A percentile compares a stretch with the other conserved stretches of the same genome.
Conservation (phyloP, 1,284 basidiomycete genomes). For the Papiliotrema nemorosa region DNA sequence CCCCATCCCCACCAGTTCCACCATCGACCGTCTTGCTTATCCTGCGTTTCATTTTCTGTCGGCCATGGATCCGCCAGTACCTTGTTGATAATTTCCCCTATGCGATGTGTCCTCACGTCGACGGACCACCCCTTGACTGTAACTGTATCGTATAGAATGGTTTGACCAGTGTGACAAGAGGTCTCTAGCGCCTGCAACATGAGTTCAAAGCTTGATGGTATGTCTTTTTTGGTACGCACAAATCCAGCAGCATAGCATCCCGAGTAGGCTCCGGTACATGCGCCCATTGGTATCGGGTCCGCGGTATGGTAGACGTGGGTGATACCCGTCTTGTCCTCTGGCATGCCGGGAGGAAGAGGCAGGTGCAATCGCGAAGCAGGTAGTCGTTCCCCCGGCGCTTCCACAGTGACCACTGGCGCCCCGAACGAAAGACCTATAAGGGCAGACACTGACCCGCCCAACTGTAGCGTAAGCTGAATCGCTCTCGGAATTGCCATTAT, state of each 20-base stretch:
- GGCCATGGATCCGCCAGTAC: conserved; percentile 72
- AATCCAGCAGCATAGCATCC: conserved; percentile 51
- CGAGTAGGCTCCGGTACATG: conserved; percentile 50
- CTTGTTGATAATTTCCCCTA: conserved; percentile 69
- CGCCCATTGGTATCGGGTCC: conserved; percentile 51
- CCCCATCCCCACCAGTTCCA: conserved; percentile 26
- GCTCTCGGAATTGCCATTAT: too few relatives aligned
- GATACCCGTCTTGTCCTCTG: conserved; percentile 46
- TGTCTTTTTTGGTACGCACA: conserved; percentile 25
- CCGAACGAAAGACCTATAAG: conserved; percentile 89
- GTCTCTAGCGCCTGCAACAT: conserved; percentile 41
- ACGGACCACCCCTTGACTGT: conserved; percentile 75
- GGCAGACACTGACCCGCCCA: conserved; percentile 83
- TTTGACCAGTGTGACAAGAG: conserved; percentile 76
- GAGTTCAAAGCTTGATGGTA: background rate
- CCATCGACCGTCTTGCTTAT: conserved; percentile 3
- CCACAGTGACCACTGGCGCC: conserved; percentile 82
- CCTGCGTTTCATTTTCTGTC: conserved; percentile 40
- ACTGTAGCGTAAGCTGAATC: conserved; percentile 25
- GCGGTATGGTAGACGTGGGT: conserved; percentile 59
- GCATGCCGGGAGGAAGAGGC: conserved; percentile 58
- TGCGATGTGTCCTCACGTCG: conserved; percentile 72
- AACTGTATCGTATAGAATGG: conserved; percentile 84
- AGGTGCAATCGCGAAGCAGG: conserved; percentile 83
- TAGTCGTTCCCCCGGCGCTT: conserved; percentile 85